These are phyloP conservation scores for Mycosphaerella arachidis DNA, from an alignment of 2,329 filamentous ascomycete species.

Conservation along the genomic window DNA sequence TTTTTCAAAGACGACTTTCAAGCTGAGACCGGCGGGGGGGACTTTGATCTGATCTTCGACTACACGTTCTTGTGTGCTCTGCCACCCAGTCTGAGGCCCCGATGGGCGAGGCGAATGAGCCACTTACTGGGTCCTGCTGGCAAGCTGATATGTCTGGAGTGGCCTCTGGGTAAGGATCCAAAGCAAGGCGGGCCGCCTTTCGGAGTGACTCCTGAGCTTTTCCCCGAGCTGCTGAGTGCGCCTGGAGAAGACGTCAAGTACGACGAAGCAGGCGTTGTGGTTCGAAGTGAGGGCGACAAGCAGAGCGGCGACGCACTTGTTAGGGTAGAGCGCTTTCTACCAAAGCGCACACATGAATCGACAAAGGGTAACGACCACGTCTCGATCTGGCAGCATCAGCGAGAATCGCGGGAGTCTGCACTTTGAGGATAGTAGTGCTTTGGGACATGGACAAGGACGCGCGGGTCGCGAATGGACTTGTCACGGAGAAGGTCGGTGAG, in stretches of 20 bases:
- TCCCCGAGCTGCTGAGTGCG: conserved; percentile 64
- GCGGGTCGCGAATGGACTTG: neutral
- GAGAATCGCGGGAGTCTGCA: neutral
- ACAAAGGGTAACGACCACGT: conserved; percentile 50
- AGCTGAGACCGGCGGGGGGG: conserved; percentile 35
- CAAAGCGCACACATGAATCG: conserved; percentile 52
- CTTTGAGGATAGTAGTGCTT: neutral
- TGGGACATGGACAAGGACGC: neutral
- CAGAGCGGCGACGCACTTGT: conserved; percentile 43
- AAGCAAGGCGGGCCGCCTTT: conserved; percentile 67
- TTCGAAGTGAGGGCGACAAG: conserved; percentile 32
- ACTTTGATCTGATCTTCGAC: conserved; percentile 64
- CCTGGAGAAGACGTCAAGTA: conserved; percentile 67
- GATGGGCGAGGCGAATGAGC: conserved; percentile 54
- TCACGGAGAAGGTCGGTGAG: neutral
- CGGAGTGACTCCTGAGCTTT: conserved; percentile 63
- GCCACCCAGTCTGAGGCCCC: conserved; percentile 49
- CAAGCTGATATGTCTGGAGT: conserved; percentile 66
- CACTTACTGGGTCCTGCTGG: conserved; percentile 51
- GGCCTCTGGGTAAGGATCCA: conserved; percentile 67
- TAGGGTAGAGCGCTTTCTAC: conserved; percentile 52
- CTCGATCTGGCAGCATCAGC: conserved; percentile 44
- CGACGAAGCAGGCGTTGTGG: conserved; percentile 49
- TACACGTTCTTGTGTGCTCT: conserved; percentile 63
- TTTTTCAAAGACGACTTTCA: conserved; percentile 63